A percentile compares a stretch with the other conserved stretches of the same genome.
These are phyloP conservation scores for Litchi chinensis DNA, from an alignment of 345 rosid species.

Conservation along the genomic window DNA sequence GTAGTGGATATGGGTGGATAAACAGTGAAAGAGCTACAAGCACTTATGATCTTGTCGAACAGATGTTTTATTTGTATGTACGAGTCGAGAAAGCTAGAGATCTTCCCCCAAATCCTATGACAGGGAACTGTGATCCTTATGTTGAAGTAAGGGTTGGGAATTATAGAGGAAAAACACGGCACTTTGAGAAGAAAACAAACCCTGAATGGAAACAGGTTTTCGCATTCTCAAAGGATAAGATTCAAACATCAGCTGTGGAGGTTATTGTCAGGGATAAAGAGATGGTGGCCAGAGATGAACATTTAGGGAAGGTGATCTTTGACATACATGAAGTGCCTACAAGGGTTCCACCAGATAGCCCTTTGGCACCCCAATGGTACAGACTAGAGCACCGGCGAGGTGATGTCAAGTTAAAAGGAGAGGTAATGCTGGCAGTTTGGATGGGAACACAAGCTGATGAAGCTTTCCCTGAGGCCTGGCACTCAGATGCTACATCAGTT, in stretches of 20 bases:
- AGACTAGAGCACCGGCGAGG: conserved; percentile 65
- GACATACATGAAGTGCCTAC: conserved; percentile 92
- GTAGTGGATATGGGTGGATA: conserved; percentile 89
- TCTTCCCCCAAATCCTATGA: conserved; percentile 72
- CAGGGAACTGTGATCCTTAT: conserved; percentile 74
- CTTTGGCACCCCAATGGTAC: conserved; percentile 95
- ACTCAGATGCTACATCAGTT: conserved; percentile 77
- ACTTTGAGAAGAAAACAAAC: conserved; percentile 71
- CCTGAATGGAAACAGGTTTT: conserved; percentile 91
- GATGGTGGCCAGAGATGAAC: conserved; percentile 80
- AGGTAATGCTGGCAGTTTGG: conserved; percentile 94
- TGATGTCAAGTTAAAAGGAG: conserved; percentile 66
- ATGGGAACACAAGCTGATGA: conserved; percentile 97
- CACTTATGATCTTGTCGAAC: conserved; percentile 90
- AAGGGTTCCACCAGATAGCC: conserved; percentile 97
- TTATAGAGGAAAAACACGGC: conserved; percentile 79
- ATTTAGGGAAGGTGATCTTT: conserved; percentile 73
- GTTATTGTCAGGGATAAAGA: conserved; percentile 77
- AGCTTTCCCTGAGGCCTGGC: conserved; percentile 97
- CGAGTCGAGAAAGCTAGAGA: conserved; percentile 85
- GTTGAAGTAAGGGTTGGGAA: conserved; percentile 86
- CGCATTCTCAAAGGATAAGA: conserved; percentile 81
- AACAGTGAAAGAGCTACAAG: conserved; percentile 77
- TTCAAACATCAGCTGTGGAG: conserved; percentile 77
- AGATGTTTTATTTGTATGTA: conserved; percentile 79